Evolutionary conservation across 345 rosid species (phyloP).

Genomic region (Eucalyptus caleyi): DNA sequence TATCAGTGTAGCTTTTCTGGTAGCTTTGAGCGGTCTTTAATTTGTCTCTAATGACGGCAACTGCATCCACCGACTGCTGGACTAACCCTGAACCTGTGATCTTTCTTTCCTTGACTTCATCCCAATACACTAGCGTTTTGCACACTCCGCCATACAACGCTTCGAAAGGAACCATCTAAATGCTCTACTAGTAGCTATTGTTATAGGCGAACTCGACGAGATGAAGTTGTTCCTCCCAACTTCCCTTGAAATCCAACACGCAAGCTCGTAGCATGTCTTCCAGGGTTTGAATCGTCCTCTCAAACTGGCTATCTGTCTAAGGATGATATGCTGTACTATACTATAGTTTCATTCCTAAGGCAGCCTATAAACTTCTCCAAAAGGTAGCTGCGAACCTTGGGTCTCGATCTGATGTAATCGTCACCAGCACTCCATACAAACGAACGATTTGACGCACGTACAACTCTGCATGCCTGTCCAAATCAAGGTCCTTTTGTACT

Average conservation of each 20-base stretch:
- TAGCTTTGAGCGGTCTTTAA: rapidly evolving
- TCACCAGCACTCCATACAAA: too few relatives aligned
- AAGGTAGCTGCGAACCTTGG: rapidly evolving
- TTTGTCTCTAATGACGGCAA: rapidly evolving
- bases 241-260: too few relatives aligned
- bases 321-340: rapidly evolving
- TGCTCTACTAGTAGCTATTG: too few relatives aligned
- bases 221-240: too few relatives aligned
- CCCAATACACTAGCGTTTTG: rapidly evolving
- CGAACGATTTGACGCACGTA: rapidly evolving
- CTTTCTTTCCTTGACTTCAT: too few relatives aligned
- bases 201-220: too few relatives aligned
- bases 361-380: too few relatives aligned
- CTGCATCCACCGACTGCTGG: rapidly evolving
- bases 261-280: too few relatives aligned
- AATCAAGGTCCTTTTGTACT: too few relatives aligned
- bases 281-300: too few relatives aligned
- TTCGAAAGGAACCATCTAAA: too few relatives aligned
- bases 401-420: rapidly evolving
- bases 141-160: rapidly evolving
- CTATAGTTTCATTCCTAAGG: rapidly evolving
- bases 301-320: rapidly evolving
- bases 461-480: rapidly evolving
- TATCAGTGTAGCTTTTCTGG: rapidly evolving
- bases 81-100: rapidly evolving